These are phyloP conservation scores for Torulaspora globosa DNA, from an alignment of 1,139 yeast genomes.

Conservation along the genomic window DNA sequence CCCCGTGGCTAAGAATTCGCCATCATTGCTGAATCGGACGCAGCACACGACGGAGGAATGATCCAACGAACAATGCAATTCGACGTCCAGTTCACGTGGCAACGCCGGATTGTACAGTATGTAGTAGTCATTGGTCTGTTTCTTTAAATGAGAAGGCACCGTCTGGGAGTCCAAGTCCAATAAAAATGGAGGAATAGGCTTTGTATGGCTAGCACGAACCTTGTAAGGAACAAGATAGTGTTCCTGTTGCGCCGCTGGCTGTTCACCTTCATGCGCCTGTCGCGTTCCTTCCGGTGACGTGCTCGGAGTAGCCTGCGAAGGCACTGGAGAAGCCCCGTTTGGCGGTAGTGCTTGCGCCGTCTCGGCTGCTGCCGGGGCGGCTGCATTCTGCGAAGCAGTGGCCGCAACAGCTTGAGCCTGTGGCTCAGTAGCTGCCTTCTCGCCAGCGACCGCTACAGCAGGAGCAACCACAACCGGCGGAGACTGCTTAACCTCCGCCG, in stretches of 20 bases:
- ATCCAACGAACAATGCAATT: conserved; percentile 81
- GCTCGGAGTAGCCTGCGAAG: conserved; percentile 21
- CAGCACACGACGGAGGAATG: conserved; percentile 96
- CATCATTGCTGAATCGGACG: conserved; percentile 88
- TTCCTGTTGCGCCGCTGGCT: conserved; percentile 26
- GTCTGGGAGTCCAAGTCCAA: conserved; percentile 75
- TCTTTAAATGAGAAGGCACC: conserved; percentile 75
- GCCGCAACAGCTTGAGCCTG: neutral
- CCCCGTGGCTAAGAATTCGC: conserved; percentile 92
- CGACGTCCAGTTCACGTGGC: conserved; percentile 72
- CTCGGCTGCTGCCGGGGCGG: conserved; percentile 14
- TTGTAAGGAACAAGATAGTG: conserved; percentile 40
- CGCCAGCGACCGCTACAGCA: neutral
- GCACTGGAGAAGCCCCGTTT: conserved; percentile 29
- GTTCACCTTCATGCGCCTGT: conserved; percentile 10
- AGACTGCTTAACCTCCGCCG: conserved; percentile 1
- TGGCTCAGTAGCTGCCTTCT: conserved; percentile 35
- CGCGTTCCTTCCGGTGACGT: conserved; percentile 2
- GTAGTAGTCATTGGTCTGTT: conserved; percentile 83
- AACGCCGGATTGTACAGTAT: conserved; percentile 88
- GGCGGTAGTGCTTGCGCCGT: conserved; percentile 13
- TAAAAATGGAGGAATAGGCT: conserved; percentile 77
- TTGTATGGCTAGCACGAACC: conserved; percentile 55
- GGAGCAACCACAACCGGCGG: conserved; percentile 1
- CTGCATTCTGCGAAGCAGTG: neutral